Evolutionary conservation across 2,329 filamentous ascomycete species (phyloP), one percentile per base, ranked within the genome.

Genomic region (Arachnopeziza araneosa): DNA sequence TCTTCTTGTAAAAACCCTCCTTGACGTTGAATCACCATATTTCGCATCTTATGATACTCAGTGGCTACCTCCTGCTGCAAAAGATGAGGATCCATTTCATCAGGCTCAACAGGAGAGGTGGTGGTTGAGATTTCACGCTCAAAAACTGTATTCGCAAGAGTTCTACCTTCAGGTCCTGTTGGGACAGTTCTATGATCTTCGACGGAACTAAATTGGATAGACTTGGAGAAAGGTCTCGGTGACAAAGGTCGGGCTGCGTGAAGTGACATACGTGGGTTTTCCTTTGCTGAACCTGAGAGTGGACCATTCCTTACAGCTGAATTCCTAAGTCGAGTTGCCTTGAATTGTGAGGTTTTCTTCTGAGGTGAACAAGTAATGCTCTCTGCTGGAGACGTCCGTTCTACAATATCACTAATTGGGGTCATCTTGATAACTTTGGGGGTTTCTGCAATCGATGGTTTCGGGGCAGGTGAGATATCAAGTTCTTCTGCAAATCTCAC

Each of bases 11-110:
- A 76, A 73, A 96, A 96, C 2, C 92, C 92, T 56, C 92, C 92
- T 68, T 95, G 85, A 67, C 86, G 83, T 66, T 91, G 85, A 57
- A 97, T 92, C 75, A 96, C 87, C 69, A 83, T 84, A 71, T 93
- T 96, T 22, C 93, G 88, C 73, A 90, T 80, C 52, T 84, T 86
- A 72, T 96, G 89, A 73, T 96, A 96, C 70, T 96, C 90, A 48
- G 85, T 83, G 8, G 90, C 87, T 17, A 96, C 86, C 72, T 96
- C 89, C 63, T 90, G 86, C 57, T 89, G 83, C 55, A 93, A 79
- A 30, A 93, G 77, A 22, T 85, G 80, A 5, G 89, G 84, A 67
- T 96, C 89, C 49, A 93, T 78, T 65, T 90, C 87, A 66, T 89
- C 83, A 0, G 84, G 83, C 62, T 80, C 77, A 1, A 76, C 49